Base-by-base conservation (phyloP, 2,329 filamentous ascomycete genomes). In the Penicillium glabrum region DNA sequence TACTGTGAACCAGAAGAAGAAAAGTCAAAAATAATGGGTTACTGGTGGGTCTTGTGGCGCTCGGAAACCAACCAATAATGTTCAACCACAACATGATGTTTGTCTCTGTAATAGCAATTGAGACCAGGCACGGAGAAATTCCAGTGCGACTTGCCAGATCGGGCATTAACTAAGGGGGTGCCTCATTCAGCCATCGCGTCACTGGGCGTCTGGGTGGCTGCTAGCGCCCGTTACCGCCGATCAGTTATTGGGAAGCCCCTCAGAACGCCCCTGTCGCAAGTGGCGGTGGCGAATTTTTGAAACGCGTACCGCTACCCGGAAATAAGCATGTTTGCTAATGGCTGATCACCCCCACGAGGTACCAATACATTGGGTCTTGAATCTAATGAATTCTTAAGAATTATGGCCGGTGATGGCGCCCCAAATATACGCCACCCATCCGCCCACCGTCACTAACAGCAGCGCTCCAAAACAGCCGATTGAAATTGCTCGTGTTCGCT, bases 371-470 rank as follows among this genome's bases (percentile, higher is more conserved):
- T 39, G 33, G 33, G 16, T 24, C 31, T 24, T 29, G 10, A 23
- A 23, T 41, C 19, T 37, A 26, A 5, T 19, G 26, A 47, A 10
- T 29, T 29, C 23, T 46, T 62, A 68, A 13, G 57, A 62, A 57
- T 82, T 80, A 53, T 83, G 77, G 0, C 80, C 81, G 0, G 82
- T 86, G 4, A 80, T 81, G 2, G 83, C 77, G 8, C 84, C 84
- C 83, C 83, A 87, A 58, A 87, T 84, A 66, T 85, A 87, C 0
- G 82, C 83, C 75, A 56, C 63, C 69, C 71, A 72, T 27, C 64
- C 75, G 0, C 84, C 84, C 10, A 83, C 31, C 0, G 83, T 76
- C 41, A 86, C 61, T 3, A 81, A 23, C 0, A 80, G 61, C 1
- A 85, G 61, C 0, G 70, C 67, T 1, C 60, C 67, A 51, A 85